Evolutionary conservation across 495 filamentous ascomycete genomes (phyloP), one percentile per base, ranked within the genome.

Genomic region (Aspergillus campestris): DNA sequence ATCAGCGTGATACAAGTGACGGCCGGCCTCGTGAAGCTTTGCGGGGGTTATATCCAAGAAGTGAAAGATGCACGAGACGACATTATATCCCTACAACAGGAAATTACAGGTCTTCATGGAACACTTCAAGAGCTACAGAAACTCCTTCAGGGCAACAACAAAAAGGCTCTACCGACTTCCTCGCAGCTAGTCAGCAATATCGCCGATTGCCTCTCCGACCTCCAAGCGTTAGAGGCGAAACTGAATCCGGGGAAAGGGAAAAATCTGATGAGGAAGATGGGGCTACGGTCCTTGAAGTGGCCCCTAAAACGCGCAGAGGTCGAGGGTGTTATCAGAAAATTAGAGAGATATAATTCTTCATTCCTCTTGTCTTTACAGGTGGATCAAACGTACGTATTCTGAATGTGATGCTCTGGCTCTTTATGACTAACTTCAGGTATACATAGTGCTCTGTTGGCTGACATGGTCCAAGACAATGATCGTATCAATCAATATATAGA

Each of bases 301-400:
- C 58, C 60, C 7, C 29, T 66, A 43, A 55, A 59, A 43, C 51
- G 55, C 8, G 24, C 29, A 39, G 53, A 66, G 33, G 42, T 66
- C 12, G 53, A 60, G n/a, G 40, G 42, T 7, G 38, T 51, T 42
- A 50, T 54, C 40, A 45, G 47, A 31, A 48, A 52, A 1, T 44
- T 66, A 6, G 56, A 61, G 50, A 52, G 49, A 47, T 60, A 66
- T 48, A 60, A 64, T 49, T 41, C 58, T 34, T 50, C 38, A 49
- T 64, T 66, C 40, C 10, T 49, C 13, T 50, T 64, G 12, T 52
- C 60, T 38, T 51, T 66, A 27, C 51, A 57, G 31, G 55, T 53
- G 7, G 53, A 59, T 50, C 59, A 64, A 38, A 53, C 33, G 56
- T 59, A 56, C 15, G 44, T 55, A 50, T 49, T 49, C 40, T 36